Conservation (phyloP, 768 basidiomycete genomes). For the Mycena haematopus region DNA sequence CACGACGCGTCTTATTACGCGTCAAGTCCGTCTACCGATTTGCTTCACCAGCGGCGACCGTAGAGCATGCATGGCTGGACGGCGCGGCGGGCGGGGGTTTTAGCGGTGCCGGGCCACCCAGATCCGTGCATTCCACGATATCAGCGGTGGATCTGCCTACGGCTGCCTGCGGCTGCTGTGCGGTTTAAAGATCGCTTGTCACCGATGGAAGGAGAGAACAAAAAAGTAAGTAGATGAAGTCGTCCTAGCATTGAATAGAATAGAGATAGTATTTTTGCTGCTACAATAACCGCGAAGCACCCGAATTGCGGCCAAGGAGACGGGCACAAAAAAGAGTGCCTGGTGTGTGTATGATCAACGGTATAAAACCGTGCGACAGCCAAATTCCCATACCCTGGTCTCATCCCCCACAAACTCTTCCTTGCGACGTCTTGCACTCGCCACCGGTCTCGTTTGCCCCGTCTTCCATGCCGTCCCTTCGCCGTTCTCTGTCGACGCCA, state of each 20-base stretch:
- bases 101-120: background rate
- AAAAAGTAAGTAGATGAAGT: background rate
- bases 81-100: background rate
- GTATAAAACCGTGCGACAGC: no score
- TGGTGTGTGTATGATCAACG: no score
- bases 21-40: background rate
- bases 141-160: slow-evolving; percentile 3
- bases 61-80: background rate
- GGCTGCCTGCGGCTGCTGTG: background rate
- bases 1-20: slow-evolving; percentile 3
- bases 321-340: background rate
- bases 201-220: background rate
- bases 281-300: background rate
- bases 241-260: background rate
- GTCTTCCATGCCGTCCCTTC: slow-evolving; percentile 71
- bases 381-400: background rate
- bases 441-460: slow-evolving; percentile 28
- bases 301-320: background rate
- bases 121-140: slow-evolving; percentile 13
- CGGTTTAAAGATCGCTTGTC: background rate
- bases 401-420: background rate
- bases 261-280: background rate
- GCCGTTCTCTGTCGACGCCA: slow-evolving; percentile 76
- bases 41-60: background rate
- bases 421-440: slow-evolving; percentile 16